Evolutionary conservation across 345 rosid genomes (phyloP), one percentile per base, ranked within the genome.

Genomic region (Eucalyptus camaldulensis): DNA sequence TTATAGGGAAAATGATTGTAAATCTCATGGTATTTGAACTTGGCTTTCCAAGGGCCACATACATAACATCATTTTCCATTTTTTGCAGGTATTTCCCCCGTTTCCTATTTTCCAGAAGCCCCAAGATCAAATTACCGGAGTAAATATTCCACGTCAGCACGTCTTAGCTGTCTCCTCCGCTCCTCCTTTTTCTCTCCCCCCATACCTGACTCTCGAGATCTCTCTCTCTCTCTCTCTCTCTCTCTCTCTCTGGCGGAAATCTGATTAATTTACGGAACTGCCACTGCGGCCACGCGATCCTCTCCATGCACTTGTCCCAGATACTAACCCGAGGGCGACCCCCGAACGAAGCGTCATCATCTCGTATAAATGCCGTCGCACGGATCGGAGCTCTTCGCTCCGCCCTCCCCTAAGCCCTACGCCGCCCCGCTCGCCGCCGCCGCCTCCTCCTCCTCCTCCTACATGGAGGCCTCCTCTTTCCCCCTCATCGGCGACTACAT

Each of bases 401-500:
- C 92, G 5, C 87, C 14, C 89, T 92, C 40, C 22, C 24, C 45
- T 6, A 40, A 40, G 85, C 47, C 85, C 85, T 37, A 86, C 91
- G 69, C 86, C 91, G 17, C 91, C 94, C 0, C 93, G 83, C 11
- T 72, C 92, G 44, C 60, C 93, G 14, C 40, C 76, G 5, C 80
- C 67, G 1, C 62, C 54, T 2, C 60, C 62, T 56, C 72, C 76
- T 65, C 76, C 24, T 17, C 81, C 81, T 37, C 45, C 51, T 49
- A 5, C 3, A 33, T 72, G 81, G 81, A 37, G 25, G 81, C 81
- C 47, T 25, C 87, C 92, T 6, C 87, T 10, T 92, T 93, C 31
- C 76, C 93, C 86, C 90, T 90, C 33, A 87, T 92, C 9, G 98
- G 93, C 8, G 99, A 97, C 86, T 96, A 92, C 93, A 94, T 97